Evolutionary conservation across 2,329 filamentous ascomycete genomes (phyloP), one percentile per base, ranked within the genome.

Genomic region (Nemania sp.): DNA sequence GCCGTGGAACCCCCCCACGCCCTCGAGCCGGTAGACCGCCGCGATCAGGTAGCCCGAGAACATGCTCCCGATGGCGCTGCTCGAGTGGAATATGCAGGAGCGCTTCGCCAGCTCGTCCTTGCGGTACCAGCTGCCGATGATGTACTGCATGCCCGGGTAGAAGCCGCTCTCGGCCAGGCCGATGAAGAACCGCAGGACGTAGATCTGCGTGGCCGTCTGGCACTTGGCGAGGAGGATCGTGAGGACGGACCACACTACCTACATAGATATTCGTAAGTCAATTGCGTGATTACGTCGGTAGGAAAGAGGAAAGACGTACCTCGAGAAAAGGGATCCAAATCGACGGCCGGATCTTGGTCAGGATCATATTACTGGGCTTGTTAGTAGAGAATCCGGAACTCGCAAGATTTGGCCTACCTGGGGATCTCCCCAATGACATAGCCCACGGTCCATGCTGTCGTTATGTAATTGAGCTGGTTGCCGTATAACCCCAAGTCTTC

Each of bases 11-110:
- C 82, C 82, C 20, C 76, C 72, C n/a, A 65, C 71, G 0, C 80
- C 81, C 9, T 77, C 77, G 1, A 85, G 74, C 4, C 74, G 74
- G 60, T 83, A 83, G 2, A 84, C 79, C 0, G 74, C 81, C 0
- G 82, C 78, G 79, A 83, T 83, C 7, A 87, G 69, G 62, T 84
- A 86, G 0, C 83, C 84, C 3, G 76, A 79, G 59, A 82, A 80
- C 71, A 73, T 74, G 25, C 59, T 63, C 3, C 70, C 72, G 53
- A 73, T 69, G 5, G 68, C 43, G 6, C 70, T 57, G n/a, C 67
- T 71, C 2, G 71, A 68, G 29, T 76, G 74, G 58, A 77, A 77
- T 18, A 78, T 72, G 45, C 73, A 74, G 1, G 74, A 74, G 18
- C 82, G 74, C 63, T 83, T 83, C 46, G 80, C 82, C 0, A 78